Evolutionary conservation across 2,329 filamentous ascomycete species (phyloP).

Genomic region (Penicillium verrucosum): DNA sequence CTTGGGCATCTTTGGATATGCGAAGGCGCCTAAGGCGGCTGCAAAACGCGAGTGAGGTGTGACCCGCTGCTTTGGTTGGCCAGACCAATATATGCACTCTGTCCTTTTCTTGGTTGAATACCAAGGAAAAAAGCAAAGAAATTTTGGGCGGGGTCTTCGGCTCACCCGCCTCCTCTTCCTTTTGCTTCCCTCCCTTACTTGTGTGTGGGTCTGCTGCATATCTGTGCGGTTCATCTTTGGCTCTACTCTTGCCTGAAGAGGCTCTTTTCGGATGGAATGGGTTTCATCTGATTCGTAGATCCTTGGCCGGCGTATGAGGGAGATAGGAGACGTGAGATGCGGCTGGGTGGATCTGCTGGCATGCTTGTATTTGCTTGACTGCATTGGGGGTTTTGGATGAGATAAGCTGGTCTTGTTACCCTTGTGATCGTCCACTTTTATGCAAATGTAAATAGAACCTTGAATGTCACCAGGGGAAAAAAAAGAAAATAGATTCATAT

Average conservation of each 20-base stretch:
- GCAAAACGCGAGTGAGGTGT: conserved; percentile 40
- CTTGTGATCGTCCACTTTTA: conserved; percentile 1
- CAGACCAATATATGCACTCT: background rate
- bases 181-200: background rate
- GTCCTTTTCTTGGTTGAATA: background rate
- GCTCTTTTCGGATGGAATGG: conserved; percentile 13
- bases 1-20: conserved; percentile 56
- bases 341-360: background rate
- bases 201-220: background rate
- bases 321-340: background rate
- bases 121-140: background rate
- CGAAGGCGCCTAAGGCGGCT: conserved; percentile 21
- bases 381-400: background rate
- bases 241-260: background rate
- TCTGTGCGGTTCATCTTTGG: background rate
- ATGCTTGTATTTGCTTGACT: background rate
- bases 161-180: background rate
- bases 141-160: background rate
- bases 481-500: background rate
- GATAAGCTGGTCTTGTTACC: background rate
- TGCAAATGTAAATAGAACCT: background rate
- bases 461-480: background rate
- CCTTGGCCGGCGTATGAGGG: background rate
- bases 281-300: conserved; percentile 9
- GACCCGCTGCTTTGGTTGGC: conserved; percentile 6